Percentiles rank a stretch among this genome's conserved stretches.
Evolutionary conservation across 2,329 filamentous ascomycete genomes (phyloP).

Genomic region (Cercospora sesami): DNA sequence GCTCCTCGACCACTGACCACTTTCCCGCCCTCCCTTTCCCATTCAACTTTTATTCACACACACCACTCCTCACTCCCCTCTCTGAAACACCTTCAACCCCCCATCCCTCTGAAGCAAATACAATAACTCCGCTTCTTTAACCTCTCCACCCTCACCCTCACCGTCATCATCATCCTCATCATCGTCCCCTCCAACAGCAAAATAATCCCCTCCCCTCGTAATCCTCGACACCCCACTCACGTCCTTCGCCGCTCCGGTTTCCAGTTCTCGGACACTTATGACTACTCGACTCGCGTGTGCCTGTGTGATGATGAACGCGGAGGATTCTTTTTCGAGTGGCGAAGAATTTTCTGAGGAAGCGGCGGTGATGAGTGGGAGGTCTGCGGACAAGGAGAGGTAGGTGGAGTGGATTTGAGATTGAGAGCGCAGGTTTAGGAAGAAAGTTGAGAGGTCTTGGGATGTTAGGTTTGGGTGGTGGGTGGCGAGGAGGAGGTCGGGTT

Average conservation of each 20-base stretch:
- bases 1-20: no score
- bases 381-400: constrained; percentile 69
- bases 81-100: constrained; percentile 77
- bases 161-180: constrained; percentile 31
- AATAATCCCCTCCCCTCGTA: constrained; percentile 71
- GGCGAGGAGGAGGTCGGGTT: constrained; percentile 47
- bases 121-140: constrained; percentile 67
- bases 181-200: not conserved
- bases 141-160: constrained; percentile 23
- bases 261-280: constrained; percentile 71
- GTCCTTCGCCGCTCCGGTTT: constrained; percentile 85
- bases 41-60: no score
- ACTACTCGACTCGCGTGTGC: constrained; percentile 75
- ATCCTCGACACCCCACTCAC: constrained; percentile 85
- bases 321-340: constrained; percentile 66
- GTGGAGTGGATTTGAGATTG: constrained; percentile 58
- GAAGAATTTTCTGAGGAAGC: constrained; percentile 42
- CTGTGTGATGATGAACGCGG: constrained; percentile 67
- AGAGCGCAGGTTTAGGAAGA: constrained; percentile 35
- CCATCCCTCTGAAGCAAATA: constrained; percentile 82
- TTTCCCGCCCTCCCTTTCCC: no score
- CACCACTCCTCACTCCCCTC: constrained; percentile 56
- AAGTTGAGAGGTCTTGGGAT: constrained; percentile 34
- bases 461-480: constrained; percentile 30
- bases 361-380: constrained; percentile 65